These are phyloP conservation scores for Cryphonectria parasitica DNA, from an alignment of 2,329 filamentous ascomycete species.

Conservation along the genomic window DNA sequence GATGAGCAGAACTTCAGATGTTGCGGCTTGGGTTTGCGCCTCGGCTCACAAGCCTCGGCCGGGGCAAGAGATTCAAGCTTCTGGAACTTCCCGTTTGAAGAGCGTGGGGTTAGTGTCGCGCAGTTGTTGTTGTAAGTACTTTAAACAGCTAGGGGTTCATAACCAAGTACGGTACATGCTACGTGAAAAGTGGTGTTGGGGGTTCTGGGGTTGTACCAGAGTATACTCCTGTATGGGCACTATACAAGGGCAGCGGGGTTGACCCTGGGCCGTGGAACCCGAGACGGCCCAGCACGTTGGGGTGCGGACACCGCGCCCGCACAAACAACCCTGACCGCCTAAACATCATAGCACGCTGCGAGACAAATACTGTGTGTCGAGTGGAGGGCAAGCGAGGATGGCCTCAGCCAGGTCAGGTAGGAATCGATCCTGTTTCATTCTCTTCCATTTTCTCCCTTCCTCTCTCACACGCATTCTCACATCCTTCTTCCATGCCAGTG, in stretches of 20 bases:
- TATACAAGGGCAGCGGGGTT: background rate
- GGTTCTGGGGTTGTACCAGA: no score
- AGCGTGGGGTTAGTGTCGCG: background rate
- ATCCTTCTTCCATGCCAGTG: background rate
- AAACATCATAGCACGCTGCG: background rate
- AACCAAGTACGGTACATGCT: no score
- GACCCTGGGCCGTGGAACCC: background rate
- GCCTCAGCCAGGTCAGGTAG: background rate
- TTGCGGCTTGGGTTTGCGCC: slow-evolving; percentile 1
- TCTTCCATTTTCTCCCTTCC: background rate
- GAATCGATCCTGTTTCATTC: no score
- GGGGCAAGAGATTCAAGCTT: background rate
- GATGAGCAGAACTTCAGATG: background rate
- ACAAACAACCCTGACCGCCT: background rate
- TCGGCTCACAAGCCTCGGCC: slow-evolving; percentile 3
- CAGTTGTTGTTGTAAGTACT: background rate
- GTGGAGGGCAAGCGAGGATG: background rate
- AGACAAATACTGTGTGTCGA: background rate
- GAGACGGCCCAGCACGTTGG: background rate
- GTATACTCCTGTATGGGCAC: no score
- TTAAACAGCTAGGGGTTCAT: no score
- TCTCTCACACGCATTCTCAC: background rate
- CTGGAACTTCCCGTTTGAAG: slow-evolving; percentile 5
- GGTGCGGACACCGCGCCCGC: background rate
- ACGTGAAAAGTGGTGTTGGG: no score